Conservation (phyloP, 73 alveolate genomes). For the Tetrahymena borealis region DNA sequence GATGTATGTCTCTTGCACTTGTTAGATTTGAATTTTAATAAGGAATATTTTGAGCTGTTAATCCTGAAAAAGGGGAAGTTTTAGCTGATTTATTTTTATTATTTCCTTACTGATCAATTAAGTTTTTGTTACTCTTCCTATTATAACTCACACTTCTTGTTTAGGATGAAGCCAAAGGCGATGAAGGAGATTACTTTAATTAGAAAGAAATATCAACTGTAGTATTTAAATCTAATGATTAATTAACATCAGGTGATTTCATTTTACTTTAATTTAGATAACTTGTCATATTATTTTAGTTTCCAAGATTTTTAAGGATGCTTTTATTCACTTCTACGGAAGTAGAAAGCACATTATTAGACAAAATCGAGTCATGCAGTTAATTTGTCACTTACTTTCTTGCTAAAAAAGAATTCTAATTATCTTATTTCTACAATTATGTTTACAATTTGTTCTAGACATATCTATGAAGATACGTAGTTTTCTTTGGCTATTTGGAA, state of each 20-base stretch:
- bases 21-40: too few relatives aligned
- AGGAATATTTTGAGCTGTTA: too few relatives aligned
- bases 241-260: not conserved
- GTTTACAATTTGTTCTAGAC: not conserved
- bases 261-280: not conserved
- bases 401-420: too few relatives aligned
- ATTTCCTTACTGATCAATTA: not conserved
- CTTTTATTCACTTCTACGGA: not conserved
- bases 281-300: not conserved
- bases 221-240: not conserved
- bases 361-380: not conserved
- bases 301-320: not conserved
- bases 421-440: not conserved
- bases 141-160: not conserved
- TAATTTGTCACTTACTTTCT: not conserved
- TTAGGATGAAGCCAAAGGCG: not conserved
- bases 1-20: too few relatives aligned
- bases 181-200: not conserved
- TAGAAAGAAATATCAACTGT: not conserved
- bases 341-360: not conserved
- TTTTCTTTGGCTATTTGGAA: not conserved
- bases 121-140: not conserved
- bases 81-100: not conserved
- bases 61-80: not conserved
- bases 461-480: not conserved